Evolutionary conservation across 75 land plant genomes (phyloP), one percentile per base, ranked within the genome.

Genomic region (Ceratopteris richardii): DNA sequence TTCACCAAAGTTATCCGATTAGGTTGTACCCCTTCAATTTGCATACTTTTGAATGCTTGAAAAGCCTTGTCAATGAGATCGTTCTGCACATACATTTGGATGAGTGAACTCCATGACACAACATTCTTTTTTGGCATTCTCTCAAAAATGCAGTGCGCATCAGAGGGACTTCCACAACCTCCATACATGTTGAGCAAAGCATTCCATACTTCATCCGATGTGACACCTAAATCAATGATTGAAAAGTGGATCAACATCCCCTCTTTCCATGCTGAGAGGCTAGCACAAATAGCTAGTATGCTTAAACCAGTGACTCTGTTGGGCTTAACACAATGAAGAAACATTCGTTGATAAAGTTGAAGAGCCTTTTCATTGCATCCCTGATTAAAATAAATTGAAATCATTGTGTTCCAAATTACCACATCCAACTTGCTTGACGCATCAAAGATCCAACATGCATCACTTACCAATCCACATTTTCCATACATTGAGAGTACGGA

Each of bases 111-210:
- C 61, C 61, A 58, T 39, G 42, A 58, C 10, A 58, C 61, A 26
- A 33, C 24, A 58, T 58, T 19, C 42, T 33, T 26, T 13, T 12
- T 4, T 4, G 3, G 18, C 61, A 58, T 58, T 31, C 23, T 39
- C 16, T 58, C 61, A 39, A 58, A 58, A 16, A 39, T 31, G 10
- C 36, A 3, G 25, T 6, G 5, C 1, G 61, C 61, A 58, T 58
- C 61, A n/a, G 28, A n/a, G 18, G 31, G 43, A 31, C 61, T 58
- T 26, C 61, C 61, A 39, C 61, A 58, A 17, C 3, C 5, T 5
- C 16, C 37, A n/a, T 58, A 58, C 43, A 58, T 2, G 4, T 39
- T 39, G 13, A 58, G 24, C 25, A 58, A n/a, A 31, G 61, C 16
- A 23, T 46, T 46, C 22, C 50, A 46, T 46, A 21, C 14, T 2